Evolutionary conservation across 2,329 filamentous ascomycete species (phyloP), one percentile per base, ranked within the genome.

Genomic region (Lasiodiplodia theobromae): DNA sequence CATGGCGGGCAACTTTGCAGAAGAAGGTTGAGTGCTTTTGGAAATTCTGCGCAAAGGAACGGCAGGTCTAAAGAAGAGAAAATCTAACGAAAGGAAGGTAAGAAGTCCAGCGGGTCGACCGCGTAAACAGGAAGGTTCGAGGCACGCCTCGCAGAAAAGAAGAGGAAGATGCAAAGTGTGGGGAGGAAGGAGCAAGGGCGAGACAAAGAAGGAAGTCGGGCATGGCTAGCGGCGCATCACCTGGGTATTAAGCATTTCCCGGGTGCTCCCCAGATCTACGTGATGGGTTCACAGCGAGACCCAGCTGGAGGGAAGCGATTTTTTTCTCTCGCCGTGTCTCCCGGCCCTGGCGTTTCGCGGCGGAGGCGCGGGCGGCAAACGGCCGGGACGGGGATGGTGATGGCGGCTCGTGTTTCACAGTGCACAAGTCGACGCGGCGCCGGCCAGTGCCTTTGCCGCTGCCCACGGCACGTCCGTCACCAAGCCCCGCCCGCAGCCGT

Each of bases 331-430:
- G 31, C 31, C 31, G 31, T 34, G 31, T 6, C 14, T 53, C 21
- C 25, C 51, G 25, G 51, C 14, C 51, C 18, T 11, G 57, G 57
- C 25, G 40, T 16, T 16, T 51, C 25, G 58, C 40, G 47, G 58
- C 34, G 31, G 54, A 21, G 25, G 14, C 11, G 54, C 58, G 58
- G 58, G 40, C 40, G 58, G 25, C 40, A 62, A 62, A n/a, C 58
- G 57, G 57, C 12, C 31, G 14, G 7, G 56, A 12, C 57, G 25
- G 40, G 58, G 58, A 51, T 62, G 40, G 21, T 25, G 25, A 62
- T 51, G 58, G 58, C 58, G 58, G 58, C 56, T 60, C 38, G 38
- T 62, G 58, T 62, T 62, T 62, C 58, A 62, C 40, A 25, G 40
- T 62, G 58, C 58, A 34, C 37, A 44, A 23, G 25, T 25, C 40